Percentiles rank a stretch among this genome's conserved stretches.
Evolutionary conservation across 1,284 basidiomycete species (phyloP).

Genomic region (Xanthoconium separans): DNA sequence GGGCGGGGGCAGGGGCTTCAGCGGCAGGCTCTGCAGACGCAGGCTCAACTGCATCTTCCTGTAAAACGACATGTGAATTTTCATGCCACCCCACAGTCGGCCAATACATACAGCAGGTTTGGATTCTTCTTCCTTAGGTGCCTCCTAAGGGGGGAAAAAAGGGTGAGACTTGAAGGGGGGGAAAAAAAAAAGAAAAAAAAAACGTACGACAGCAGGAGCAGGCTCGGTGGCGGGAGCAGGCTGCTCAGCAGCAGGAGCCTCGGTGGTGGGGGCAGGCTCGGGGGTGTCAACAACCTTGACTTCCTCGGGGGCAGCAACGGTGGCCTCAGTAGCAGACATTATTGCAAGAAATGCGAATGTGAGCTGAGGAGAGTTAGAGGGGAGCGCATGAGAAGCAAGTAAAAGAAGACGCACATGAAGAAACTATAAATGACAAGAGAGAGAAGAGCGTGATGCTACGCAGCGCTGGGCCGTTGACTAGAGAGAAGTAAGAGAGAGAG

Average conservation of each 20-base stretch:
- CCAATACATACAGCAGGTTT: slow-evolving; percentile 40
- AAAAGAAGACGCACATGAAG: slow-evolving; percentile 38
- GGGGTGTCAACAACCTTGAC: slow-evolving; percentile 49
- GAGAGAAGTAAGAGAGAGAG: slow-evolving; percentile 43
- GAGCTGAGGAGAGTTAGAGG: slow-evolving; percentile 38
- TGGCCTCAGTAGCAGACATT: slow-evolving; percentile 75
- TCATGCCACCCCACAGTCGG: not conserved
- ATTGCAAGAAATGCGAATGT: slow-evolving; percentile 55
- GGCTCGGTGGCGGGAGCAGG: slow-evolving; percentile 32
- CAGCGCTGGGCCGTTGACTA: slow-evolving; percentile 45
- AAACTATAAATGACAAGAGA: slow-evolving; percentile 50
- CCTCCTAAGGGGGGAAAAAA: slow-evolving; percentile 39
- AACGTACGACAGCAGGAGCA: slow-evolving; percentile 25
- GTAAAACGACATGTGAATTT: not conserved
- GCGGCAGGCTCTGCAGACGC: slow-evolving; percentile 39
- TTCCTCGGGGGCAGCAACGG: slow-evolving; percentile 53
- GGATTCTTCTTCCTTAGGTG: slow-evolving; percentile 48
- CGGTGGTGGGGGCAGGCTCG: slow-evolving; percentile 37
- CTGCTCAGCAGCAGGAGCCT: slow-evolving; percentile 36
- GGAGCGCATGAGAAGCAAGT: slow-evolving; percentile 15
- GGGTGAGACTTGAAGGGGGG: not conserved
- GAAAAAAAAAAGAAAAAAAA: not conserved
- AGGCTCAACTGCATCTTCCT: slow-evolving; percentile 38
- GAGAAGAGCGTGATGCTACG: slow-evolving; percentile 53
- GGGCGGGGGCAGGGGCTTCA: slow-evolving; percentile 32